Base-by-base conservation (phyloP, 108 stramenopile genomes). In the Schizochytrium sp. region DNA sequence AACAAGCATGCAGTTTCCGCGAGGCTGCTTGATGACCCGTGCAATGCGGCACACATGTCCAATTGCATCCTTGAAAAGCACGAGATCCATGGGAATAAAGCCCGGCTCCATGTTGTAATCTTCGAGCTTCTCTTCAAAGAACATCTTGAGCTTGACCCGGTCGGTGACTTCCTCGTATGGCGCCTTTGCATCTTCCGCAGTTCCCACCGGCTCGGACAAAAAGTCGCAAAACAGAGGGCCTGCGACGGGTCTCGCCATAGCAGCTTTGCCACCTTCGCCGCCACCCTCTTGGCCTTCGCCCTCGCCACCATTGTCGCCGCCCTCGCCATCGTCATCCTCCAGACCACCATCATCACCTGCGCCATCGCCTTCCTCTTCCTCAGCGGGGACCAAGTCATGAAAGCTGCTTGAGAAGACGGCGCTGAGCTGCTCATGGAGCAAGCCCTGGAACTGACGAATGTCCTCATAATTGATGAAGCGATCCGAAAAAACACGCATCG, bases 81-180 rank as follows among this genome's bases (percentile, higher is more conserved):
- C 93, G 51, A 95, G 91, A 6, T 93, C 90, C 94, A 95, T 94
- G 47, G 92, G 89, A 5, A 95, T 87, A 60, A 92, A 48, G 72
- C 93, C 93, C 10, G 94, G 94, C 83, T 94, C 94, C 88, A 93
- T 92, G 91, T 95, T 95, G 92, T 95, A 95, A 88, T 94, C 94
- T 72, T 87, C 87, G n/a, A 95, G 91, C 71, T 91, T 92, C 14
- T 88, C 94, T 60, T 93, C 55, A 23, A 92, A 72, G 44, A 91
- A 58, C 60, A 60, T 44, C 72, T 92, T 88, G 34, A 93, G 72
- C 58, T 63, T 59, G n/a, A 16, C 55, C 6, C 89, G 57, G 60
- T 91, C 91, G 45, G 18, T 44, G 41, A 88, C 72, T 57, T 93
- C 93, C 58, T 89, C 90, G 87, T 93, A 93, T 4, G 76, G 51